A percentile compares a stretch with the other conserved stretches of the same genome.
These are phyloP conservation scores for Auricularia auricula-judae DNA, from an alignment of 768 basidiomycete species.

Conservation along the genomic window DNA sequence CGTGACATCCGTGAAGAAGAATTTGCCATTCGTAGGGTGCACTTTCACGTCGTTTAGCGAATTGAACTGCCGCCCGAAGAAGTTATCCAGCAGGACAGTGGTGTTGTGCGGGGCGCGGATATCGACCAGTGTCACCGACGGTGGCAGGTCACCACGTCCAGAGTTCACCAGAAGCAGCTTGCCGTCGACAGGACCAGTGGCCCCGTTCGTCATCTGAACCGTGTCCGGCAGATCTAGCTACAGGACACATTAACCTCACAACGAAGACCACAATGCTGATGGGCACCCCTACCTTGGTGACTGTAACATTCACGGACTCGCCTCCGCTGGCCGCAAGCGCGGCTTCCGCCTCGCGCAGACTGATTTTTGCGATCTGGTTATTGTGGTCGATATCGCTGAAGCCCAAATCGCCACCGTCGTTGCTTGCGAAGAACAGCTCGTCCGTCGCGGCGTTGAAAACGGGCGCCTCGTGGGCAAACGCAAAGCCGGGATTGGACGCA, in stretches of 20 bases:
- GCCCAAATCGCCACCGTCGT: conserved; percentile 53
- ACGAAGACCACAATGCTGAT: conserved; percentile 6
- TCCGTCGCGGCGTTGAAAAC: conserved; percentile 55
- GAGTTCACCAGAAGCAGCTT: conserved; percentile 52
- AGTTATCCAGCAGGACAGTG: conserved; percentile 67
- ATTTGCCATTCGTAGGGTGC: conserved; percentile 48
- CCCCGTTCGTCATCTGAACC: conserved; percentile 62
- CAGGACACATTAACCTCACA: conserved; percentile 6
- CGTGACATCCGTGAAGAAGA: conserved; percentile 72
- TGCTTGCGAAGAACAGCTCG: conserved; percentile 63
- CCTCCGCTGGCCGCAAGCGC: conserved; percentile 27
- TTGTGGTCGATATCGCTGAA: conserved; percentile 54
- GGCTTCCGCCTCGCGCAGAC: conserved; percentile 40
- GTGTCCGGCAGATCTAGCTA: conserved; percentile 48
- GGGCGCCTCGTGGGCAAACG: conserved; percentile 73
- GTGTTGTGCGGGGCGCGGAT: conserved; percentile 51
- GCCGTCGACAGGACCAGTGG: conserved; percentile 52
- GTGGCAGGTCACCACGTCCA: conserved; percentile 51
- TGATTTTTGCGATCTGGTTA: conserved; percentile 52
- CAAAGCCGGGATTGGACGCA: conserved; percentile 48
- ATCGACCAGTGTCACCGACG: conserved; percentile 54
- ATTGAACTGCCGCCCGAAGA: conserved; percentile 70
- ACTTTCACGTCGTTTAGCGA: conserved; percentile 72
- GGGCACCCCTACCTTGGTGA: conserved; percentile 23
- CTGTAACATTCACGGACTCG: conserved; percentile 36